These are phyloP conservation scores for Petunia secreta DNA, from an alignment of 257 asterid species.

Conservation along the genomic window DNA sequence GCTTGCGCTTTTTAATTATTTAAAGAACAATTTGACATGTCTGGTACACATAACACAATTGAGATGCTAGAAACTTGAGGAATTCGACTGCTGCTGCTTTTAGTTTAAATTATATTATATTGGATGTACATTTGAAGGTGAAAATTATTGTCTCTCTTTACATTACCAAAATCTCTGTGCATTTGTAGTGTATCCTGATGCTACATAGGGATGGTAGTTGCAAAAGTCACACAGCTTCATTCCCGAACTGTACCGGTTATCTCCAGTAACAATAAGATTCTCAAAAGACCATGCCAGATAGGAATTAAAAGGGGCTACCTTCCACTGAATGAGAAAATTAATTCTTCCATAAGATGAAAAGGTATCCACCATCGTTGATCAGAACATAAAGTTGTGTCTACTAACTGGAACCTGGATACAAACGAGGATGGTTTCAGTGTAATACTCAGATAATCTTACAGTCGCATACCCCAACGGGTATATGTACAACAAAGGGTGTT, in stretches of 20 bases:
- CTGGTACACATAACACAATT: background rate
- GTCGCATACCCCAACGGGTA: background rate
- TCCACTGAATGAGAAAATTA: slow-evolving; percentile 7
- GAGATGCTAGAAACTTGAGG: slow-evolving; percentile 12
- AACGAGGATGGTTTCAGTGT: background rate
- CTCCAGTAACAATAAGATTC: background rate
- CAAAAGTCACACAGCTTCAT: background rate
- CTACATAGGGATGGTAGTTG: background rate
- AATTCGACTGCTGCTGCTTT: background rate
- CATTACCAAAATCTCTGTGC: slow-evolving; percentile 31
- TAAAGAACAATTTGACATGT: background rate
- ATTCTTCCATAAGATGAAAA: background rate
- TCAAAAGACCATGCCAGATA: background rate
- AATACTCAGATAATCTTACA: slow-evolving; percentile 4
- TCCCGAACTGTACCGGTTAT: background rate
- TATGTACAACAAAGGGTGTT: background rate
- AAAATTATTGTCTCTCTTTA: slow-evolving; percentile 14
- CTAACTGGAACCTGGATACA: slow-evolving; percentile 17
- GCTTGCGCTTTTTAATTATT: slow-evolving; percentile 24
- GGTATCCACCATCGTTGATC: background rate
- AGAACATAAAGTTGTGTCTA: background rate
- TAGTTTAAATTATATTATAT: background rate
- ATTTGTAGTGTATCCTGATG: background rate
- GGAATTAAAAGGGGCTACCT: slow-evolving; percentile 8
- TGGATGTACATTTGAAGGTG: slow-evolving; percentile 27